These are phyloP conservation scores for Apodospora peruviana DNA, from an alignment of 495 filamentous ascomycete genomes.

Conservation along the genomic window DNA sequence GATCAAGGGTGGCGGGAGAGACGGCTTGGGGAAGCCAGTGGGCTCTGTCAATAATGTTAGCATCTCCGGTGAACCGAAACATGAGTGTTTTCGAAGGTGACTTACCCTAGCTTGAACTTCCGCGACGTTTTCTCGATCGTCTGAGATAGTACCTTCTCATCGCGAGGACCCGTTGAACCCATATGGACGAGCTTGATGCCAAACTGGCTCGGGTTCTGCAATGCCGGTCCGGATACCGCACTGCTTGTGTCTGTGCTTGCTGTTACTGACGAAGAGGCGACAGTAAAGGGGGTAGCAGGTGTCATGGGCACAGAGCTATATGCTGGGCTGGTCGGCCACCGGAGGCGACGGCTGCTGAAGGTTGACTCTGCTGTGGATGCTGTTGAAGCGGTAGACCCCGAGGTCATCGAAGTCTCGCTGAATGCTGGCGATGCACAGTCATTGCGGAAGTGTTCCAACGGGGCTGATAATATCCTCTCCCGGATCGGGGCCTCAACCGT, in stretches of 20 bases:
- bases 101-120: constrained; percentile 38
- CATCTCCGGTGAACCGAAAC: background rate
- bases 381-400: constrained; percentile 11
- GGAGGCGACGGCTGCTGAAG: constrained; percentile 11
- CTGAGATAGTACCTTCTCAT: constrained; percentile 33
- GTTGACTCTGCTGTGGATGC: constrained; percentile 11
- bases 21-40: constrained; percentile 37
- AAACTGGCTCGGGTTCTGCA: constrained; percentile 27
- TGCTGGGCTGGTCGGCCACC: constrained; percentile 19
- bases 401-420: constrained; percentile 19
- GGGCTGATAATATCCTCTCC: constrained; percentile 22
- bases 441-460: constrained; percentile 19
- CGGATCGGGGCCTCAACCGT: constrained; percentile 13
- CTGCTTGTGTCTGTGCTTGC: constrained; percentile 17
- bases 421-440: constrained; percentile 24
- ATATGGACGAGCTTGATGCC: constrained; percentile 34
- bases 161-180: constrained; percentile 22
- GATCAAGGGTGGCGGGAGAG: constrained; percentile 26
- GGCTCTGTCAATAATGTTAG: constrained; percentile 14
- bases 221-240: constrained; percentile 1
- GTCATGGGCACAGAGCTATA: constrained; percentile 35
- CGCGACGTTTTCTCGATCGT: constrained; percentile 38
- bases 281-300: constrained; percentile 36
- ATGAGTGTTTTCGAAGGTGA: background rate
- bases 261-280: constrained; percentile 27